Base-by-base conservation (phyloP, 2,329 filamentous ascomycete genomes). In the Hypoxylon sp. region DNA sequence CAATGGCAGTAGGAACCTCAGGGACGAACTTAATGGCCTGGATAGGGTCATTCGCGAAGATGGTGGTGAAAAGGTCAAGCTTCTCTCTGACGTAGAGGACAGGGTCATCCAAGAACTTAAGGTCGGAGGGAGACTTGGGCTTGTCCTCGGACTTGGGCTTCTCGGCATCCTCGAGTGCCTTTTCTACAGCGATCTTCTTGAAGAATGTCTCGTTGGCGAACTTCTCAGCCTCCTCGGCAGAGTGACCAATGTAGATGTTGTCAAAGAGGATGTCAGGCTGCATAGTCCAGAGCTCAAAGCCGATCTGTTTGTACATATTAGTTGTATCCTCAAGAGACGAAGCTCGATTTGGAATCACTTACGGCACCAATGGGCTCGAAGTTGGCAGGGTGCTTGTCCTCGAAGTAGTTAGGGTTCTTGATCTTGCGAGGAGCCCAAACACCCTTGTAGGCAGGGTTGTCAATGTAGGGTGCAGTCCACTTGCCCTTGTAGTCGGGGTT, bases 211-310 rank as follows among this genome's bases (percentile, higher is more conserved):
- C 93, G 73, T 92, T 88, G 77, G 94, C 92, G 79, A 99, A 87
- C 85, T 95, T 92, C 82, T 92, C 90, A 70, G 96, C 96, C 75
- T 99, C 96, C 79, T 94, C 94, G 75, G 96, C 82, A 20, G 95
- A 98, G 90, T 99, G 96, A 72, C 96, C 96, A 81, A 99, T 94
- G 89, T 98, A 99, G 87, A 99, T 97, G 91, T 99, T 99, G 90
- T 98, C 94, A 78, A 99, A 98, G 78, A 98, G 91, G 77, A 99
- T 98, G 80, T 98, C 92, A 82, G 91, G 97, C 85, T 98, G 95
- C 96, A 99, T 99, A 78, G 96, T 98, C 96, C 96, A 99, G 85
- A 99, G 95, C 84, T 99, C 96, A 79, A 98, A 98, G 77, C 96
- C 96, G 84, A 98, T 95, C 92, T 94, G 78, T 20, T 51, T 62